A percentile compares a stretch with the other conserved stretches of the same genome.
Evolutionary conservation across 2,329 filamentous ascomycete genomes (phyloP).

Genomic region (Alternaria novae-zelandiae): DNA sequence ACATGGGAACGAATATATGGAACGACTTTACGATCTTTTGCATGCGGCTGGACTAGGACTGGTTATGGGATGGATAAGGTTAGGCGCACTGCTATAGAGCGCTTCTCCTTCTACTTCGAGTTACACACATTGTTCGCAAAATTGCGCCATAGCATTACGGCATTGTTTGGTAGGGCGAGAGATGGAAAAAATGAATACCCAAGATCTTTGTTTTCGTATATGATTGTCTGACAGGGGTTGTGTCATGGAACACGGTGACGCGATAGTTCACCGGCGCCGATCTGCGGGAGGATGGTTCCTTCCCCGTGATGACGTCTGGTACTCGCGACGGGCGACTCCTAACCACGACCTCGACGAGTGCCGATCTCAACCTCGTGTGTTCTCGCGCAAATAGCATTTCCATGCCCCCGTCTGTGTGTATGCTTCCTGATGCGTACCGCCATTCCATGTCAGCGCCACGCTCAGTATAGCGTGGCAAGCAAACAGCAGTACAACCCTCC

Average conservation of each 20-base stretch:
- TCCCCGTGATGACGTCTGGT: not conserved
- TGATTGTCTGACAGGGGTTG: not conserved
- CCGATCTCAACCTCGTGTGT: no score
- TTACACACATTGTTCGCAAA: conserved; percentile 1
- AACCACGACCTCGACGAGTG: not conserved
- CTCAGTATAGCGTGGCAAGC: not conserved
- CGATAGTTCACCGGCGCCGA: not conserved
- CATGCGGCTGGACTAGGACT: not conserved
- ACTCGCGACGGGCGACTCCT: not conserved
- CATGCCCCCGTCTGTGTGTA: not conserved
- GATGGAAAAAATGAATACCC: conserved; percentile 1
- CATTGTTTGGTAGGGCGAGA: not conserved
- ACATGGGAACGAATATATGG: not conserved
- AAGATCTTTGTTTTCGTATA: not conserved
- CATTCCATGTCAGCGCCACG: conserved; percentile 6
- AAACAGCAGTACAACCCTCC: not conserved
- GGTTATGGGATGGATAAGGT: not conserved
- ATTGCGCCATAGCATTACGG: not conserved
- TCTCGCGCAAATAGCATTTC: conserved; percentile 3
- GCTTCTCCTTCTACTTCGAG: not conserved
- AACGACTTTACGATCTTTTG: conserved; percentile 8
- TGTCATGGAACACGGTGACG: not conserved
- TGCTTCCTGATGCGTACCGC: conserved; percentile 1
- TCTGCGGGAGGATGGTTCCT: not conserved
- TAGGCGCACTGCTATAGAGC: not conserved